Base-by-base conservation (phyloP, 2,329 filamentous ascomycete species). In the Fonsecaea erecta region DNA sequence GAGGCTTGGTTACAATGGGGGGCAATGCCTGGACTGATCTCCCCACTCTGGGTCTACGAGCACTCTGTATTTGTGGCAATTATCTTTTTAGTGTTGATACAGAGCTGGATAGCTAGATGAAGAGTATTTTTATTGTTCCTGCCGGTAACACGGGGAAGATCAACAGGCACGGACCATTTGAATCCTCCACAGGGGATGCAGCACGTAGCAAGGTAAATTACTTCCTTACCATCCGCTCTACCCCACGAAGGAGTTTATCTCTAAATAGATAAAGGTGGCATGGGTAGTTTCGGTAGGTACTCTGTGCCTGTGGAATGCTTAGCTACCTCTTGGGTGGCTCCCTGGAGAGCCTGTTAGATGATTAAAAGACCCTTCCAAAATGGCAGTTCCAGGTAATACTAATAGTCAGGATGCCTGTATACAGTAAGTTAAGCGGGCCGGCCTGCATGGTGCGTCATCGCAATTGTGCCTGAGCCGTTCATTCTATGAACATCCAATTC, bases 361-460 rank as follows among this genome's bases (percentile, higher is more conserved):
- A 34, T 34, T 40, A n/a, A 18, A 8, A 26, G 30, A 18, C 32
- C 34, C 54, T 26, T 43, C 54, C 34, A 8, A 43, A 35, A 30
- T 30, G 18, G 16, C n/a, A n/a, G 37, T 16, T 40, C 37, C 37
- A 40, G 37, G 37, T 40, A 40, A 14, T n/a, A 40, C 16, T 40
- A 40, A 14, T n/a, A 40, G 37, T 16, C 1, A 16, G 16, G 5
- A 18, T 12, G 21, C 21, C 43, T 48, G 21, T 24, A 48, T 48
- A 26, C 43, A 48, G 43, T 9, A 48, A 48, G 43, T 48, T 16
- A 60, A 26, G 46, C 32, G 43, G 43, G 8, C 43, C 12, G 43
- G 18, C 43, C 43, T 12, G 18, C 24, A 9, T n/a, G 34, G 48
- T 61, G 59, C 59, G 59, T 61, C 59, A 61, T 61, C 51, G 34